Evolutionary conservation across 345 rosid genomes (phyloP).

Genomic region (Euphorbia peplus): DNA sequence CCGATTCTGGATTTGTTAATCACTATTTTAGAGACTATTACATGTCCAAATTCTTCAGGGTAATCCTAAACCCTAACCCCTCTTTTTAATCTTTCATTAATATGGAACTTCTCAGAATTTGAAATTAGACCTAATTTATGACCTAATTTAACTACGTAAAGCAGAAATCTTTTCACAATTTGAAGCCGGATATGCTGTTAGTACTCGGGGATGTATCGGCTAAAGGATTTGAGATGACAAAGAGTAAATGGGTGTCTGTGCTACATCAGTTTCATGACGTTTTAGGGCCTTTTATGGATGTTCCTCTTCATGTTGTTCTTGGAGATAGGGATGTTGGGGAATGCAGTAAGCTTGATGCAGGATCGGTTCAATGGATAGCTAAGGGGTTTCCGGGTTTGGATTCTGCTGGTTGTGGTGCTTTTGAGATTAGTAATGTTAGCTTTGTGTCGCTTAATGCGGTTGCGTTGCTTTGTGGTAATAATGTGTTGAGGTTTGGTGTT

Average conservation of each 20-base stretch:
- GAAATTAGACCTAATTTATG: not conserved
- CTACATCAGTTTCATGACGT: constrained; percentile 41
- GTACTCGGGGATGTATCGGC: constrained; percentile 63
- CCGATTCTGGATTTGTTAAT: constrained; percentile 36
- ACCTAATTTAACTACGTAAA: not conserved
- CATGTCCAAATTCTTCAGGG: constrained; percentile 56
- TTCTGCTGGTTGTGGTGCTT: constrained; percentile 55
- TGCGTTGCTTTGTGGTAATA: constrained; percentile 51
- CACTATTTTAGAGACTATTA: constrained; percentile 47
- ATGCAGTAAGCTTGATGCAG: constrained; percentile 39
- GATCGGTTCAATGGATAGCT: constrained; percentile 43
- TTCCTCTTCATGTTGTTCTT: constrained; percentile 54
- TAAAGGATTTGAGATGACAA: constrained; percentile 38
- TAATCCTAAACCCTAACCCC: too few species aligned
- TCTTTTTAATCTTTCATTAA: not conserved
- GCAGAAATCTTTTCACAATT: constrained; percentile 53
- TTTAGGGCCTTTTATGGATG: constrained; percentile 43
- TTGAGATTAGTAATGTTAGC: constrained; percentile 52
- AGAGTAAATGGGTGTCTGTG: constrained; percentile 44
- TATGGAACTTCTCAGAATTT: not conserved
- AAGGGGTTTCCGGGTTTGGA: constrained; percentile 57
- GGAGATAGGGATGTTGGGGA: constrained; percentile 63
- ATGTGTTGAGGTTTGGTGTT: constrained; percentile 40
- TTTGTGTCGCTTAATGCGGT: constrained; percentile 59
- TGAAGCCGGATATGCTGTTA: constrained; percentile 65